Evolutionary conservation across 2,329 filamentous ascomycete genomes (phyloP).

Genomic region (Aspergillus versicolor): DNA sequence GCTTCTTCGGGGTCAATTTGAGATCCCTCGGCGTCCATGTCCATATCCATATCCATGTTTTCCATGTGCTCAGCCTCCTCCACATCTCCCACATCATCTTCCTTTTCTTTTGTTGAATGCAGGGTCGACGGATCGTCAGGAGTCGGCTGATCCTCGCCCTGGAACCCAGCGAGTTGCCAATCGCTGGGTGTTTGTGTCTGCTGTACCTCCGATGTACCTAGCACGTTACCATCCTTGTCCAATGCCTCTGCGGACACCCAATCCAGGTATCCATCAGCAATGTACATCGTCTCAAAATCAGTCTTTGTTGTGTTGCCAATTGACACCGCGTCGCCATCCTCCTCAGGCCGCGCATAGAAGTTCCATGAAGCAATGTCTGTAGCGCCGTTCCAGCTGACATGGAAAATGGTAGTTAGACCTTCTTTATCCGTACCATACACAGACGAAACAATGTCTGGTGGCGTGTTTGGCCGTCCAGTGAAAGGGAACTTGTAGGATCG

Average conservation of each 20-base stretch:
- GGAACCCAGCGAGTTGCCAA: constrained; percentile 33
- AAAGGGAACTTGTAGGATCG: constrained; percentile 42
- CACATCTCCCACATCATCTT: constrained; percentile 13
- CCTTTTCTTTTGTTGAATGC: constrained; percentile 17
- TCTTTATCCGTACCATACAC: constrained; percentile 29
- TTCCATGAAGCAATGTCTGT: constrained; percentile 47
- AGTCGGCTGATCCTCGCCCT: constrained; percentile 20
- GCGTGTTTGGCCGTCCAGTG: constrained; percentile 30
- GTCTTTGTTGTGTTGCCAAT: constrained; percentile 31
- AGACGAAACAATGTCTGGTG: constrained; percentile 34
- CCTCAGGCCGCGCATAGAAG: constrained; percentile 26
- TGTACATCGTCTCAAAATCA: constrained; percentile 39
- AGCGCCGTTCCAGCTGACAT: constrained; percentile 50
- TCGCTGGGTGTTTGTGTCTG: constrained; percentile 27
- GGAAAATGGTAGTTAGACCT: constrained; percentile 26
- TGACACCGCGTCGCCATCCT: constrained; percentile 23
- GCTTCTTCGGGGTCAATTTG: constrained; percentile 22
- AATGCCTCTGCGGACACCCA: constrained; percentile 32
- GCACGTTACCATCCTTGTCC: constrained; percentile 22
- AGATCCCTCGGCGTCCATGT: constrained; percentile 3
- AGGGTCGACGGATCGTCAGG: constrained; percentile 29
- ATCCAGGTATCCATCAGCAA: constrained; percentile 30
- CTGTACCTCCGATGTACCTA: constrained; percentile 28
- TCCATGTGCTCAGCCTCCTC: constrained; percentile 2
- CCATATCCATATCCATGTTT: not conserved